Percentiles rank a stretch among this genome's conserved stretches.
Conservation (phyloP, 2,329 filamentous ascomycete genomes). For the Monosporascus sp. region DNA sequence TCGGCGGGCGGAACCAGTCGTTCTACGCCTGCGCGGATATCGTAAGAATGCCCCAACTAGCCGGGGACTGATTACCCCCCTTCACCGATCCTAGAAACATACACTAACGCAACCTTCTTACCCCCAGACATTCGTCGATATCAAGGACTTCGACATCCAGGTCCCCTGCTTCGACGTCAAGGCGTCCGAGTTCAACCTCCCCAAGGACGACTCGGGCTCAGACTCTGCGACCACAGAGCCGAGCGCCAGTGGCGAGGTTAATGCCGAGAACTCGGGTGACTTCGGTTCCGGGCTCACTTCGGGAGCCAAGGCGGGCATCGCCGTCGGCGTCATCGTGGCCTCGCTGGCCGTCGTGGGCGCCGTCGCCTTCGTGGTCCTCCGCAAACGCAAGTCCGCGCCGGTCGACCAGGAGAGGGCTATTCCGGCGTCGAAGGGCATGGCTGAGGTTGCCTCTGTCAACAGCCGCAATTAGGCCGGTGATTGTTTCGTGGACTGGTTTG, state of each 20-base stretch:
- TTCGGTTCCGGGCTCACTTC: slow-evolving; percentile 22
- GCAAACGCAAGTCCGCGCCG: slow-evolving; percentile 10
- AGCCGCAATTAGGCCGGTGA: slow-evolving; percentile 3
- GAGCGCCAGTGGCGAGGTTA: slow-evolving; percentile 1
- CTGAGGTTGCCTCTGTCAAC: slow-evolving; percentile 14
- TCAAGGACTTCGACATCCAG: slow-evolving; percentile 20
- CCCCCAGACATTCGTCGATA: slow-evolving; percentile 29
- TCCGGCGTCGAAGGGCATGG: slow-evolving; percentile 6
- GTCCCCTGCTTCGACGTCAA: slow-evolving; percentile 37
- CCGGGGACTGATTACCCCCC: background rate
- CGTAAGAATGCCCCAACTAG: slow-evolving; percentile 15
- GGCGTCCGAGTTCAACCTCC: slow-evolving; percentile 22
- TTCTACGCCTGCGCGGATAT: slow-evolving; percentile 36
- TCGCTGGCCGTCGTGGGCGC: slow-evolving; percentile 24
- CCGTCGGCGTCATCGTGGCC: slow-evolving; percentile 29
- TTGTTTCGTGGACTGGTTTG: no score
- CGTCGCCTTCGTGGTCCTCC: slow-evolving; percentile 25
- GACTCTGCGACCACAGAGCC: slow-evolving; percentile 15
- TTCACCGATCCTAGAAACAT: background rate
- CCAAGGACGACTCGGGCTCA: slow-evolving; percentile 2
- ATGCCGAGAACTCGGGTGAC: slow-evolving; percentile 3
- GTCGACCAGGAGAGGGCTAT: slow-evolving; percentile 7
- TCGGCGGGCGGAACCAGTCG: slow-evolving; percentile 27
- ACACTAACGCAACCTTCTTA: background rate
- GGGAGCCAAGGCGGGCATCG: slow-evolving; percentile 33